phyloP scores from a whole-genome alignment of 768 basidiomycete species.

The Sarcomyxa edulis region DNA sequence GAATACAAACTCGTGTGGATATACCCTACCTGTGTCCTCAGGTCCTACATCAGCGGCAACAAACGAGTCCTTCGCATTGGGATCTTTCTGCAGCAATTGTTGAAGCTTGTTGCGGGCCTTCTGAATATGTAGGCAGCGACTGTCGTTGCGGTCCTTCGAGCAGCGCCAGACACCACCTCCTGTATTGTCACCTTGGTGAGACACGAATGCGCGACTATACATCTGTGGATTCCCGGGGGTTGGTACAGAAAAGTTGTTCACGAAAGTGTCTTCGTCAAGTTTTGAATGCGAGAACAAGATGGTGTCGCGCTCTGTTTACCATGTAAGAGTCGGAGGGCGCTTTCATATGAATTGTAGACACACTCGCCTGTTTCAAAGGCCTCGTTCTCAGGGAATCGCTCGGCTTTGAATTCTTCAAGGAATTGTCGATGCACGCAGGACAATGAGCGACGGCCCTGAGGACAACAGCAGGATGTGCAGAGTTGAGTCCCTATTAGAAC shows the following conservation, averaged over 20 bases:
- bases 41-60: not conserved
- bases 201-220: constrained; percentile 5
- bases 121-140: constrained; percentile 8
- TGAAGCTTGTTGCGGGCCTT: constrained; percentile 7
- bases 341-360: not conserved
- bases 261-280: constrained; percentile 3
- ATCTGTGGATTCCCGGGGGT: not conserved
- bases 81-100: constrained; percentile 4
- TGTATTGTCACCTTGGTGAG: constrained; percentile 3
- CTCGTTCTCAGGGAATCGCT: constrained; percentile 7
- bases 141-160: constrained; percentile 2
- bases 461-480: constrained; percentile 6
- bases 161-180: constrained; percentile 9
- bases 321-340: not conserved
- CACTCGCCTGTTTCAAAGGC: constrained; percentile 2
- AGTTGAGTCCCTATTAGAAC: constrained; percentile 5
- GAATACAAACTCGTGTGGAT: not conserved
- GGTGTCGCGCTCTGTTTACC: constrained; percentile 1
- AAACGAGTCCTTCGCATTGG: constrained; percentile 3
- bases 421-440: constrained; percentile 7
- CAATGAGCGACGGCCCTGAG: not conserved
- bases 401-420: constrained; percentile 1
- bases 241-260: constrained; percentile 7
- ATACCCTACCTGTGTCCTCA: not conserved
- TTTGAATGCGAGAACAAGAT: constrained; percentile 8